Evolutionary conservation across 805 yeast species (phyloP).

Genomic region (Kodamaea hsintzibuensis): DNA sequence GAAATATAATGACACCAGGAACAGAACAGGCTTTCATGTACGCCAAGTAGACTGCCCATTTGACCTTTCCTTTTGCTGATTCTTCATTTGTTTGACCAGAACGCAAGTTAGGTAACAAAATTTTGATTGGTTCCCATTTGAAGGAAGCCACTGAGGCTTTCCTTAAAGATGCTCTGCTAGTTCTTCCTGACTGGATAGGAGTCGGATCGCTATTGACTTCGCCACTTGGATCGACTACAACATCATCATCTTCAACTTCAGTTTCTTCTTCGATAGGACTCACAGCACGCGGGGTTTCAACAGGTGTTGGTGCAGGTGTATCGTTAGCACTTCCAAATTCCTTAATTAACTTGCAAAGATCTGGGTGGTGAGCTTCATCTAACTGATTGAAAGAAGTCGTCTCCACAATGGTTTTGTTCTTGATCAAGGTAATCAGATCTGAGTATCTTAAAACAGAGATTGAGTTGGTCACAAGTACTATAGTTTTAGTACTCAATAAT

Average conservation of each 20-base stretch:
- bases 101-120: conserved; percentile 28
- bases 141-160: conserved; percentile 56
- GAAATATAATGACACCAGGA: conserved; percentile 46
- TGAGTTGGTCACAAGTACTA: conserved; percentile 29
- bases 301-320: neutral
- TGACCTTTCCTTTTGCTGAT: conserved; percentile 22
- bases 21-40: conserved; percentile 35
- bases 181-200: conserved; percentile 1
- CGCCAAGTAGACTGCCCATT: conserved; percentile 24
- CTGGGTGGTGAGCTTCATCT: conserved; percentile 20
- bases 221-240: neutral
- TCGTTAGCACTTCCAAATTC: conserved; percentile 32
- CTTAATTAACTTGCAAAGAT: conserved; percentile 33
- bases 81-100: conserved; percentile 39
- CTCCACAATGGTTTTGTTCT: conserved; percentile 22
- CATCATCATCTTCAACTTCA: neutral
- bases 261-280: neutral
- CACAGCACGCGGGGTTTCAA: neutral
- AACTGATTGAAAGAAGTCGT: conserved; percentile 15
- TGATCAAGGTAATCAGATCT: conserved; percentile 21
- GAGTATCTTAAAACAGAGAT: conserved; percentile 24
- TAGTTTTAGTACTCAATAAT: conserved; percentile 24
- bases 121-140: conserved; percentile 38
- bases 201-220: neutral
- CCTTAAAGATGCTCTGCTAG: conserved; percentile 10